phyloP scores from a whole-genome alignment of 2,329 filamentous ascomycete genomes.

The Cytospora schulzeri region DNA sequence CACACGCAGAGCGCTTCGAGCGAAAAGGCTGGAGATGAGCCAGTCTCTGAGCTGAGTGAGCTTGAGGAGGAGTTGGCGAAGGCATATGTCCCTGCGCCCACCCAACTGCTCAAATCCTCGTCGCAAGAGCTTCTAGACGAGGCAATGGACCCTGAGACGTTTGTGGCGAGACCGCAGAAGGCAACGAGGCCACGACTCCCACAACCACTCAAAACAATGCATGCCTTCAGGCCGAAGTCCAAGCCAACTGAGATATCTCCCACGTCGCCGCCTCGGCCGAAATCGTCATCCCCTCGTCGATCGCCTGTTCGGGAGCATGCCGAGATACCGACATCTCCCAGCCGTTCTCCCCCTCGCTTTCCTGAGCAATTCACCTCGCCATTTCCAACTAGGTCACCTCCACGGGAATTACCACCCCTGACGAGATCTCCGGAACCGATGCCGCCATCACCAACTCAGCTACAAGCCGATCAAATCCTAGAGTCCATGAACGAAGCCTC shows the following conservation, averaged over 20 bases:
- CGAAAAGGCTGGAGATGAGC: constrained; percentile 35
- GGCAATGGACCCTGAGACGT: neutral
- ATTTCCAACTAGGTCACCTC: constrained; percentile 14
- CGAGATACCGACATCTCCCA: neutral
- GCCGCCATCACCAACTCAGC: constrained; percentile 46
- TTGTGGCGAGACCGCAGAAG: neutral
- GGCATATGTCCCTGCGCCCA: constrained; percentile 17
- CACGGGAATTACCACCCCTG: neutral
- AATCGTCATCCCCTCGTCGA: neutral
- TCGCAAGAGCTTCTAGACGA: neutral
- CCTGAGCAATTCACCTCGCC: constrained; percentile 5
- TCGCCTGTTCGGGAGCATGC: neutral
- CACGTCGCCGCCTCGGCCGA: neutral
- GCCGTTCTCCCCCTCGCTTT: constrained; percentile 3
- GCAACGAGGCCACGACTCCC: constrained; percentile 3
- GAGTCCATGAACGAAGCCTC: constrained; percentile 57
- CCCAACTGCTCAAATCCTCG: neutral
- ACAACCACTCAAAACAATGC: constrained; percentile 18
- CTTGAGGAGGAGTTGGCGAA: constrained; percentile 50
- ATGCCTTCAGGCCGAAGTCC: constrained; percentile 16
- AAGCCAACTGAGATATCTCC: constrained; percentile 18
- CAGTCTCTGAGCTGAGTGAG: constrained; percentile 54
- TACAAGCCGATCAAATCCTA: constrained; percentile 59
- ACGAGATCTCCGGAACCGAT: constrained; percentile 28
- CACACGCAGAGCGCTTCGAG: constrained; percentile 18